Conservation (phyloP, 2,329 filamentous ascomycete species). For the Claviceps pusilla region DNA sequence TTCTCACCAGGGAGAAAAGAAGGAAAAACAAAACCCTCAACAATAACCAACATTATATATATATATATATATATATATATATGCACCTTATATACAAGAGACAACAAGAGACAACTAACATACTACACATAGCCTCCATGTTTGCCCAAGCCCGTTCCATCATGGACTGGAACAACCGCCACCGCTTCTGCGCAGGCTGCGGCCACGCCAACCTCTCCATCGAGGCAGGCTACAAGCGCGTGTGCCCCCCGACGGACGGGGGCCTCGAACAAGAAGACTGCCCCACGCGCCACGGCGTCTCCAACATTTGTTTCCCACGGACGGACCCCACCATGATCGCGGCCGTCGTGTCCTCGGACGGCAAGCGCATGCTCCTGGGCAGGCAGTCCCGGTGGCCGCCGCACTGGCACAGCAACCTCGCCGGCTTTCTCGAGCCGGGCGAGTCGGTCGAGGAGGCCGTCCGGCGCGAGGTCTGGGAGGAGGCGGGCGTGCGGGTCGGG, state of each 20-base stretch:
- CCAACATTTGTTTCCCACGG: constrained; percentile 81
- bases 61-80: no score
- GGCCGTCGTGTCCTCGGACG: constrained; percentile 71
- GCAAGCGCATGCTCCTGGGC: constrained; percentile 65
- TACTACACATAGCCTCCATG: constrained; percentile 52
- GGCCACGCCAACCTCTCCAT: constrained; percentile 67
- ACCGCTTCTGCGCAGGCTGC: constrained; percentile 83
- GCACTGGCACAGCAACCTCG: constrained; percentile 78
- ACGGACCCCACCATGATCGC: constrained; percentile 95
- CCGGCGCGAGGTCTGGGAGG: constrained; percentile 73
- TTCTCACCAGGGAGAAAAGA: not conserved
- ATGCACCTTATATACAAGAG: no score
- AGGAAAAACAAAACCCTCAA: not conserved
- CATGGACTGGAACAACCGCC: constrained; percentile 86
- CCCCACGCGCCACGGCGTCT: constrained; percentile 67
- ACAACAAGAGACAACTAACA: not conserved
- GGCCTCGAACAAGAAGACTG: constrained; percentile 35
- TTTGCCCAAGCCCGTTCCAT: constrained; percentile 80
- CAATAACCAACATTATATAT: not conserved
- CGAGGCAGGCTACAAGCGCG: constrained; percentile 66
- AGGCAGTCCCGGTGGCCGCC: constrained; percentile 71
- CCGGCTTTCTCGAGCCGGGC: constrained; percentile 72
- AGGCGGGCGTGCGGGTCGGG: constrained; percentile 61
- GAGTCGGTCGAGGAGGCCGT: constrained; percentile 79
- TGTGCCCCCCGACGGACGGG: constrained; percentile 48